Percentiles rank a stretch among this genome's conserved stretches.
Conservation (phyloP, 129 eudicot species). For the Flaveria sonorensis region DNA sequence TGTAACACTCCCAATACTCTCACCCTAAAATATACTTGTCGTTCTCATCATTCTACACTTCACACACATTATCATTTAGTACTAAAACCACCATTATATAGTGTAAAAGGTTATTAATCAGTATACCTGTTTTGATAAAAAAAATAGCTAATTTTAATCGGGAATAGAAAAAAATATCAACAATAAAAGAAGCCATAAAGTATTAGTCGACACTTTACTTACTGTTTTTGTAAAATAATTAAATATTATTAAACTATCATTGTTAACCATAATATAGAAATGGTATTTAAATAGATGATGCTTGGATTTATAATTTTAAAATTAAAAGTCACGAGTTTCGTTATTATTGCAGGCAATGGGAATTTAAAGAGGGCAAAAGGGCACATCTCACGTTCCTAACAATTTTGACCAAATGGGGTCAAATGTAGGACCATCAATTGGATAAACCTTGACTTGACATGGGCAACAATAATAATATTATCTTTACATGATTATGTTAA, state of each 20-base stretch:
- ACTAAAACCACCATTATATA: too few relatives aligned
- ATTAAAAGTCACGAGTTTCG: background rate
- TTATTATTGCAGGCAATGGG: conserved; percentile 6
- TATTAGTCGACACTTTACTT: background rate
- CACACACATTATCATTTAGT: too few relatives aligned
- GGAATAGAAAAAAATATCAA: background rate
- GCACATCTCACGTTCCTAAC: conserved; percentile 10
- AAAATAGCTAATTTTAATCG: background rate
- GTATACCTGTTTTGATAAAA: too few relatives aligned
- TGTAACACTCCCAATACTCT: too few relatives aligned
- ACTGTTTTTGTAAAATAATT: too few relatives aligned
- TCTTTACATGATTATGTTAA: background rate
- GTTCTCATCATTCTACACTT: too few relatives aligned
- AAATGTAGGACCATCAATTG: conserved; percentile 3
- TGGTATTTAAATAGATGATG: background rate
- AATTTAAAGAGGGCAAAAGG: conserved; percentile 16
- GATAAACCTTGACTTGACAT: conserved; percentile 4
- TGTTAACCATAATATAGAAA: background rate
- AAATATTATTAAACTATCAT: background rate
- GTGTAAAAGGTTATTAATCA: too few relatives aligned
- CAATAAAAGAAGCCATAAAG: background rate
- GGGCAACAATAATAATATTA: background rate
- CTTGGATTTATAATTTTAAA: background rate
- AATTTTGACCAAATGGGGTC: conserved; percentile 15
- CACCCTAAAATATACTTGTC: too few relatives aligned